Conservation (phyloP, 2,329 filamentous ascomycete genomes). For the Setomelanomma holmii region DNA sequence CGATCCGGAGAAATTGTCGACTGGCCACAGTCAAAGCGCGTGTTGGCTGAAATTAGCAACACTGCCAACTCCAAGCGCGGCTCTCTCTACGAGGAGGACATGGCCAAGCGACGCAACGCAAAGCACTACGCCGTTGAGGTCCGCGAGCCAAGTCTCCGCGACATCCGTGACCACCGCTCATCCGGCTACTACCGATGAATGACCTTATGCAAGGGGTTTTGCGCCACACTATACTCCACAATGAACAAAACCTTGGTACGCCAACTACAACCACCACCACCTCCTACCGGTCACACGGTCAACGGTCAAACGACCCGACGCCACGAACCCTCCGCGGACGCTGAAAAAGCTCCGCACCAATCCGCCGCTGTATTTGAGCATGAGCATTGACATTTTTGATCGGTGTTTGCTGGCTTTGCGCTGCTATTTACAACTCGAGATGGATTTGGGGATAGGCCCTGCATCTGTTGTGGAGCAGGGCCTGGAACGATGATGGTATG, state of each 20-base stretch:
- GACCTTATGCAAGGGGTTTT: constrained; percentile 15
- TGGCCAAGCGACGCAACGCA: constrained; percentile 43
- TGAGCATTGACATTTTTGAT: constrained; percentile 16
- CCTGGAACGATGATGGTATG: constrained; percentile 7
- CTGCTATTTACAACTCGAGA: constrained; percentile 9
- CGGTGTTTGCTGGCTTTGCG: constrained; percentile 17
- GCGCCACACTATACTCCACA: constrained; percentile 15
- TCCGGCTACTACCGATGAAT: constrained; percentile 51
- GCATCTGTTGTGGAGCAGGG: constrained; percentile 3
- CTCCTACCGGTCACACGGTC: constrained; percentile 1
- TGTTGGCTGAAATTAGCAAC: constrained; percentile 42
- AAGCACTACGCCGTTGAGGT: constrained; percentile 51
- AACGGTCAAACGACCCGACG: constrained; percentile 7
- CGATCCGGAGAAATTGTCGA: constrained; percentile 48
- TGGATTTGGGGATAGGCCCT: constrained; percentile 3
- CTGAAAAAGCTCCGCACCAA: constrained; percentile 31
- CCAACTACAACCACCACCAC: constrained; percentile 12
- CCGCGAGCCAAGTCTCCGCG: constrained; percentile 48
- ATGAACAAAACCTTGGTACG: constrained; percentile 6
- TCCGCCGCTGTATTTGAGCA: constrained; percentile 24
- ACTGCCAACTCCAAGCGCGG: constrained; percentile 45
- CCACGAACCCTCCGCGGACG: constrained; percentile 20
- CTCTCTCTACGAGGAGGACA: constrained; percentile 51
- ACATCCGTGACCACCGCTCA: constrained; percentile 46
- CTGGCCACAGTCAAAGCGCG: constrained; percentile 38